phyloP scores from a whole-genome alignment of 805 yeast species.

The Kuraishia piskuri region DNA sequence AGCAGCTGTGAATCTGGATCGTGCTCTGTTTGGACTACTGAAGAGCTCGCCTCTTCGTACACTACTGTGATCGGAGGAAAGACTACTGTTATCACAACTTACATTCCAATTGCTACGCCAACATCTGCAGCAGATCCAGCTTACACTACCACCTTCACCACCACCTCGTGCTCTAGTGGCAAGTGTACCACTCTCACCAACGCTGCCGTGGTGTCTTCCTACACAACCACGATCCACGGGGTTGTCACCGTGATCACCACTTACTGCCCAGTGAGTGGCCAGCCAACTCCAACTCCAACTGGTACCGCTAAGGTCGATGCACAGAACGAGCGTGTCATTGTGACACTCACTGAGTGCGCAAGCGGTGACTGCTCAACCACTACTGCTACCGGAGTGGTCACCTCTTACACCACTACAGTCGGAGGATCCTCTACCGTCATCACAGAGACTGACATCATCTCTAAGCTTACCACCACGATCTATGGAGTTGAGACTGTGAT shows the following conservation, averaged over 20 bases:
- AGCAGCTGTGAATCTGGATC: conserved; percentile 4
- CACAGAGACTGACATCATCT: background rate
- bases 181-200: background rate
- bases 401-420: background rate
- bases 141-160: conserved; percentile 4
- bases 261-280: background rate
- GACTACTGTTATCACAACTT: conserved; percentile 14
- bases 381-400: background rate
- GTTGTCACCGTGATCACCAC: conserved; percentile 3
- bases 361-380: background rate
- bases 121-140: conserved; percentile 3
- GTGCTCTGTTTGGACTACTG: conserved; percentile 10
- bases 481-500: conserved; percentile 1
- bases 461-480: background rate
- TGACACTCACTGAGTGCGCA: background rate
- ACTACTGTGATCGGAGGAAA: conserved; percentile 13
- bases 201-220: background rate
- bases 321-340: background rate
- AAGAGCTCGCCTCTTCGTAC: conserved; percentile 15
- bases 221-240: conserved; percentile 2
- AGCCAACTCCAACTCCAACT: background rate
- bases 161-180: conserved; percentile 3
- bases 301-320: background rate
- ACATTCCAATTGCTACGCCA: conserved; percentile 10
- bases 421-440: background rate